phyloP scores from a whole-genome alignment of 345 rosid genomes.

The Gossypioides kirkii region DNA sequence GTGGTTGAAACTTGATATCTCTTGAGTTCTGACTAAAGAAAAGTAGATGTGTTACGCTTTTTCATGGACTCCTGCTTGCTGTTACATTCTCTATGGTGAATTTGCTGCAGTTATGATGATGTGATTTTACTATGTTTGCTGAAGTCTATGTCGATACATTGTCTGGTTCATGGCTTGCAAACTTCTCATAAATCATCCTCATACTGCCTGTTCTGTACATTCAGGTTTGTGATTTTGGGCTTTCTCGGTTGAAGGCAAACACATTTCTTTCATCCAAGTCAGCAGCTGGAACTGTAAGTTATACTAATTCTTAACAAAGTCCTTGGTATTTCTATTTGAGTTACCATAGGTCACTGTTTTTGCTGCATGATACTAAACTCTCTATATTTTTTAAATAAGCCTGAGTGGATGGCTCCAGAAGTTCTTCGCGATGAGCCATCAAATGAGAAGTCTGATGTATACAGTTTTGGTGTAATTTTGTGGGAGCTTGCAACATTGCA shows the following conservation, averaged over 20 bases:
- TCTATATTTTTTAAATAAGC: slow-evolving; percentile 40
- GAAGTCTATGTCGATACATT: background rate
- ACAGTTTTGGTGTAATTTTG: slow-evolving; percentile 94
- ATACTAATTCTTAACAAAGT: slow-evolving; percentile 14
- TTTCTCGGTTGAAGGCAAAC: slow-evolving; percentile 91
- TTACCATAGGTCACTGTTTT: background rate
- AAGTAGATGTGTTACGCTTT: background rate
- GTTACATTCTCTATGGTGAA: background rate
- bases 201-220: slow-evolving; percentile 9
- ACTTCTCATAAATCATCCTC: slow-evolving; percentile 13
- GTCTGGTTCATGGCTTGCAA: background rate
- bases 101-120: background rate
- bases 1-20: background rate
- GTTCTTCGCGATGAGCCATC: slow-evolving; percentile 96
- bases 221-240: slow-evolving; percentile 99
- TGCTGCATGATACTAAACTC: slow-evolving; percentile 7
- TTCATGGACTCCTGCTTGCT: background rate
- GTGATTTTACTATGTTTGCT: background rate
- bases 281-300: slow-evolving; percentile 99
- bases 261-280: slow-evolving; percentile 97
- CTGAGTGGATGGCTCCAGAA: slow-evolving; percentile 99
- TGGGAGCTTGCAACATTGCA: slow-evolving; percentile 98
- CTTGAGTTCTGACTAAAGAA: background rate
- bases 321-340: slow-evolving; percentile 5
- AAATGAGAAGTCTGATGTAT: slow-evolving; percentile 90